Base-by-base conservation (phyloP, 169 alveolate genomes). In the Eimeria brunetti region DNA sequence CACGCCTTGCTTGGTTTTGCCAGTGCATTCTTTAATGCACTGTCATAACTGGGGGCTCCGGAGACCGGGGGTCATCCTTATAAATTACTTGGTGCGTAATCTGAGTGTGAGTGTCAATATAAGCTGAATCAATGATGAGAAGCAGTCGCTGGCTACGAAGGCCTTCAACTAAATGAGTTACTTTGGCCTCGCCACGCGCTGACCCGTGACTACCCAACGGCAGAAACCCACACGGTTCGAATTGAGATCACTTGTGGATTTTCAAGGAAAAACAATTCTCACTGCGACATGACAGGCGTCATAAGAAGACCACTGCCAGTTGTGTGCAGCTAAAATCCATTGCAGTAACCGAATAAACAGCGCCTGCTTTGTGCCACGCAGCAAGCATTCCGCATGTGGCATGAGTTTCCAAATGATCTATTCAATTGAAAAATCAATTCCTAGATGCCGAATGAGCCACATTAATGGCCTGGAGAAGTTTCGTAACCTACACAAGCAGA, bases 391-490 rank as follows among this genome's bases (percentile, higher is more conserved):
- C 38, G 46, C 1, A 16, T 20, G 38, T 16, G 33, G 78, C 49
- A n/a, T 12, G 49, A 73, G 33, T 73, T 38, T 36, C 2, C 38
- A 27, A 49, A 5, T 38, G 64, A 12, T 41, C 46, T 4, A 1
- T 41, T 12, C 38, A 46, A 49, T 16, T 38, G 64, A 12, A 78
- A 4, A 3, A 44, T 51, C 73, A 86, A 38, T 33, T 36, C 27
- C 36, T n/a, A 22, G 92, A 86, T 60, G 81, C 81, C 73, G 73
- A 18, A 67, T 62, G 92, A 0, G 81, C 81, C 83, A 62, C 92
- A 38, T 86, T 86, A 9, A 86, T 86, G 80, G 92, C 92, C 64
- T 86, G 75, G 12, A 86, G 71, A 7, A 86, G 44, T 64, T 62
- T 86, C 62, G 92, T 86, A 36, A 86, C 92, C 92, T 86, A 62